phyloP scores from a whole-genome alignment of 345 rosid genomes.

The Syzygium aromaticum region DNA sequence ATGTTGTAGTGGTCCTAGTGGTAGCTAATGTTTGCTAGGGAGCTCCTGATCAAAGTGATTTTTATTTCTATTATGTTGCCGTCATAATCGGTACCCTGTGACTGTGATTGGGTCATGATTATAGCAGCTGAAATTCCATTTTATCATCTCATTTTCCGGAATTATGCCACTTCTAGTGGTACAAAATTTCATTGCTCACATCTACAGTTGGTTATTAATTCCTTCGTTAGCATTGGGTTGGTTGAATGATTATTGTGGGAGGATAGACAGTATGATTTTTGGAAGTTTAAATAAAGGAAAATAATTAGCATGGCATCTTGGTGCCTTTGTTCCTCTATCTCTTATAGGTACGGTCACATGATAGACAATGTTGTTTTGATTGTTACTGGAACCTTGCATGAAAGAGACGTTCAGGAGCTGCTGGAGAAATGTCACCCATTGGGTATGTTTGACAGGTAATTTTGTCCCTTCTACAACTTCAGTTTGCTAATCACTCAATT shows the following conservation, averaged over 20 bases:
- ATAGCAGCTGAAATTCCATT: not conserved
- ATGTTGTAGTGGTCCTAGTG: not conserved
- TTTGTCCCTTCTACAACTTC: not conserved
- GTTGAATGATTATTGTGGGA: not conserved
- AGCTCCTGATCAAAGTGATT: not conserved
- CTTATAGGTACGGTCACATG: constrained; percentile 92
- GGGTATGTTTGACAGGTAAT: constrained; percentile 99
- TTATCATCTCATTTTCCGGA: not conserved
- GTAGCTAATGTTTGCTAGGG: not conserved
- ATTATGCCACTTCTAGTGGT: not conserved
- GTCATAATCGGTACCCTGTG: not conserved
- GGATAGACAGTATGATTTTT: not conserved
- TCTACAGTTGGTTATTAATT: not conserved
- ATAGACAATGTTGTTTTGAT: constrained; percentile 98
- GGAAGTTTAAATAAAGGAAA: not conserved
- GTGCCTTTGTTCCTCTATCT: not conserved
- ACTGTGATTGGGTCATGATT: not conserved
- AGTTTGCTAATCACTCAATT: not conserved
- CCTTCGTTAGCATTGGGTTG: not conserved
- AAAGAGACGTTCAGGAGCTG: constrained; percentile 97
- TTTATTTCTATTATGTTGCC: not conserved
- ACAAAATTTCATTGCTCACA: not conserved
- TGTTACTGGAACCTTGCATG: constrained; percentile 97
- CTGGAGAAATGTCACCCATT: constrained; percentile 97
- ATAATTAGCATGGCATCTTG: not conserved